Evolutionary conservation across 192 early-diverging fungal genomes (phyloP), one percentile per base, ranked within the genome.

Genomic region (Dispira simplex): DNA sequence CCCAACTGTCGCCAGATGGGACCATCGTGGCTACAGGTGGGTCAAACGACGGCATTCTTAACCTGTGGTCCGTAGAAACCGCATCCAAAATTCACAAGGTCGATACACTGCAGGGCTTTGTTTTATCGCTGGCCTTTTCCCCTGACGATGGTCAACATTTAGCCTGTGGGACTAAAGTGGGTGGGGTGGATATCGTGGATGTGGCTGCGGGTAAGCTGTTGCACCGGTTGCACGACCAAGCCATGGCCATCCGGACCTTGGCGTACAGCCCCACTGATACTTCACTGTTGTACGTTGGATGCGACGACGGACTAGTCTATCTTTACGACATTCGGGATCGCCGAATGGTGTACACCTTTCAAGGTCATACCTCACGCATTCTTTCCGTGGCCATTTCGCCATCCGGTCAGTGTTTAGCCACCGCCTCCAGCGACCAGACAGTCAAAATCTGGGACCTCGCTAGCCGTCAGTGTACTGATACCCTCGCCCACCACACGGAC

Each of bases 401-500:
- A 16, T 80, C 81, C 62, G 80, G 79, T 21, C 71, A 75, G 5
- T 86, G 89, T 46, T 75, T 90, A 49, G 87, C 86, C 0, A 68
- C 65, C 63, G 80, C 83, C 47, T 85, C 85, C 3, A 82, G 81
- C 60, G 90, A 92, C 65, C 88, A 83, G 58, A 79, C 81, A 51
- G 81, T 89, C 46, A 92, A 92, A 74, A 71, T 92, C 13, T 92
- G 90, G 90, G 88, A 91, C 76, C 57, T 86, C 14, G 79, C 81
- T 32, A 74, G 76, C 12, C 69, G 82, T 49, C 84, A 87, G 65
- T 84, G 83, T 66, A 70, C 90, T 46, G 84, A 90, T 64, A 91
- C 89, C 23, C 83, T 86, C 65, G 84, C 89, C 60, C 77, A 79
- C 0, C 89, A 91, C 58, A 77, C 74, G 4, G 89, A 90, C 65